Evolutionary conservation across 441 rosid genomes (phyloP).

Genomic region (Theobroma grandiflorum): DNA sequence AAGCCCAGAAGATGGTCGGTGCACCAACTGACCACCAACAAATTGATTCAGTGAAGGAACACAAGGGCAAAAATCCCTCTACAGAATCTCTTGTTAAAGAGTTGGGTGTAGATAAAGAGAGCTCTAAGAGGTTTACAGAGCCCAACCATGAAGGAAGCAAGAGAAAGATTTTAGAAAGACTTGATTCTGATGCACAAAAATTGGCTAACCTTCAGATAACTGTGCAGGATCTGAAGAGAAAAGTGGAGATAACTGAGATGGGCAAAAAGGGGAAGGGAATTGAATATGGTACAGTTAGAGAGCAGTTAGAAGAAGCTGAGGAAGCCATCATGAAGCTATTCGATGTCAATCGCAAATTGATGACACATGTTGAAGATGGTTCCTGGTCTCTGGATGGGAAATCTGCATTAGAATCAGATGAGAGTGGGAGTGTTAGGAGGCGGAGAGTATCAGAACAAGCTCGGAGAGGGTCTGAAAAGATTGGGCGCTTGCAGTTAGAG

Average conservation of each 20-base stretch:
- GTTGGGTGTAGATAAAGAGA: conserved; percentile 80
- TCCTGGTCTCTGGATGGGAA: conserved; percentile 52
- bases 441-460: conserved; percentile 77
- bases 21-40: conserved; percentile 31
- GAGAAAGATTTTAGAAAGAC: conserved; percentile 87
- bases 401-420: conserved; percentile 56
- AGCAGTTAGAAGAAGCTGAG: conserved; percentile 84
- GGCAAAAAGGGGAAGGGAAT: conserved; percentile 64
- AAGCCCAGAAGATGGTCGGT: conserved; percentile 37
- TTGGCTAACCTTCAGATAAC: conserved; percentile 83
- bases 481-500: conserved; percentile 86
- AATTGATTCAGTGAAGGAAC: conserved; percentile 35
- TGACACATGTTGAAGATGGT: conserved; percentile 57
- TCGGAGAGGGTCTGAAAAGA: conserved; percentile 81
- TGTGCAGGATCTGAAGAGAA: conserved; percentile 78
- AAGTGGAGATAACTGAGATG: conserved; percentile 73
- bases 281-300: conserved; percentile 71
- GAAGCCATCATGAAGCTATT: conserved; percentile 68
- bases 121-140: conserved; percentile 63
- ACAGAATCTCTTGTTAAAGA: conserved; percentile 78
- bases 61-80: conserved; percentile 52
- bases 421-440: conserved; percentile 48
- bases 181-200: conserved; percentile 87
- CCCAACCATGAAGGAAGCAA: conserved; percentile 63
- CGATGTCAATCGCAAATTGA: conserved; percentile 63